Evolutionary conservation across 2,329 filamentous ascomycete genomes (phyloP).

Genomic region (Botrytis porri): DNA sequence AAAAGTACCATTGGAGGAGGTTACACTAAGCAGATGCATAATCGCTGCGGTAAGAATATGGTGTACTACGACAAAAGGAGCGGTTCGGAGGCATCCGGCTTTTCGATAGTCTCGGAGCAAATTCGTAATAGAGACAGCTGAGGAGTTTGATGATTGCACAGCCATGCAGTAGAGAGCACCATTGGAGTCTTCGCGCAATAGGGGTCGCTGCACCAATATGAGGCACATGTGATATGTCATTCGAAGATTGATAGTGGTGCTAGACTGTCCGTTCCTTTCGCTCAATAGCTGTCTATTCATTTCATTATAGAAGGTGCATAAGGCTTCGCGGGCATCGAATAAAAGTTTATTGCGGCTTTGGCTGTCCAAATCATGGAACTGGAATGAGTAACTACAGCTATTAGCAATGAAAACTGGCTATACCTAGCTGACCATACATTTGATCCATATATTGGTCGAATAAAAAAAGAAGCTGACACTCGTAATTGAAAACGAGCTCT

Average conservation of each 20-base stretch:
- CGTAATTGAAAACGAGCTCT: background rate
- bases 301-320: background rate
- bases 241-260: background rate
- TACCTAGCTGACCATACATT: background rate
- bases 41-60: constrained; percentile 2
- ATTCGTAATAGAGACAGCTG: background rate
- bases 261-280: background rate
- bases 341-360: constrained; percentile 4
- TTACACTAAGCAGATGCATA: constrained; percentile 6
- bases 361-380: background rate
- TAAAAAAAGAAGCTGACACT: background rate
- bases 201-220: background rate
- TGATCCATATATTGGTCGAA: constrained; percentile 1
- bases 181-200: background rate
- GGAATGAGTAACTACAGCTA: background rate
- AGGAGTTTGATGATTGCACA: background rate
- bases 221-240: constrained; percentile 4
- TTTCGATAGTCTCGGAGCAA: background rate
- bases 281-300: background rate
- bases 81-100: background rate
- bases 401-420: background rate
- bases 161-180: background rate
- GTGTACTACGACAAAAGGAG: background rate
- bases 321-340: background rate
- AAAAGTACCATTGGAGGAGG: background rate